Evolutionary conservation across 2,329 filamentous ascomycete species (phyloP), one percentile per base, ranked within the genome.

Genomic region (Alternaria sp.): DNA sequence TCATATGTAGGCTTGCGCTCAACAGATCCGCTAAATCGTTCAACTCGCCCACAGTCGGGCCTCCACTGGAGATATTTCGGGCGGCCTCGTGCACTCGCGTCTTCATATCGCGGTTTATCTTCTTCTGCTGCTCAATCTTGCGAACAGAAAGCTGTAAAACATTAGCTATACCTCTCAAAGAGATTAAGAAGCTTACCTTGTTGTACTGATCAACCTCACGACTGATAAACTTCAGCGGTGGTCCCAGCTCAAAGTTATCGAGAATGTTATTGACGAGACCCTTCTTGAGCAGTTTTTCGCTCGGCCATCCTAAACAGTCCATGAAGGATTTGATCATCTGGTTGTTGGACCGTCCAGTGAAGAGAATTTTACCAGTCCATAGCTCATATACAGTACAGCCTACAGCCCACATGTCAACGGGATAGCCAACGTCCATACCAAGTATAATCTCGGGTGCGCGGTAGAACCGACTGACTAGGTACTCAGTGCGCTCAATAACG

Each of bases 321-420:
- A 97, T 96, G 69, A 99, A 97, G 21, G 90, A 89, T 63, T 92
- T 91, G 60, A 99, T 86, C 95, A 99, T 99, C 80, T 97, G 93
- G 74, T 99, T 99, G 82, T 99, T 99, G 80, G 92, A 95, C 65
- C 91, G 87, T 58, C 95, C 95, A 1, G 92, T 93, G 77, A 99
- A 99, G 31, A 99, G 83, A 57, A 99, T 98, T 77, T 97, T 97
- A 72, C 95, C 95, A 0, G 95, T 98, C 81, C 96, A 98, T 39
- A 99, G 83, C 79, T 99, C 95, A 77, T 96, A 99, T 29, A 98
- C 83, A 0, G 95, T 99, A 79, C 95, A 99, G 36, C 95, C 96
- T 66, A 98, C 92, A 7, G 94, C 96, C 95, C 95, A 99, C 83
- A 97, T 91, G 77, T 99, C 95, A 65, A 98, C 92, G 7, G 90